Conservation (phyloP, 75 land plant genomes). For the Pinus albicaulis region DNA sequence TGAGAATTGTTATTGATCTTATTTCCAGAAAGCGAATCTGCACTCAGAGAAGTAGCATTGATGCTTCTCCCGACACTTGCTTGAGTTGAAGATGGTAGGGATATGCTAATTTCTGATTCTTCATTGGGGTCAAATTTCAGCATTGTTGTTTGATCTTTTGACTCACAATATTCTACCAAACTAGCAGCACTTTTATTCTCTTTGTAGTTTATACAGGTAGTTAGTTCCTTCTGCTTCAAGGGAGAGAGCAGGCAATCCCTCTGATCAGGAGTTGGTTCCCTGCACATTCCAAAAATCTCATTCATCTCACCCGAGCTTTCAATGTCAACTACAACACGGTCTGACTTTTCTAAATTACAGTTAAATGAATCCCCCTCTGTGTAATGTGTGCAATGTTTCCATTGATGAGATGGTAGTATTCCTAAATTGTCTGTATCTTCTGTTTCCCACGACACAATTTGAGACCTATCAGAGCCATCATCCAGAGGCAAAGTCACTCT, state of each 20-base stretch:
- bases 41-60: not conserved
- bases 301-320: not conserved
- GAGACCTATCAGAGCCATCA: not conserved
- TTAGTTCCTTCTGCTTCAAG: not conserved
- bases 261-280: not conserved
- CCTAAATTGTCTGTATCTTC: not conserved
- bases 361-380: not conserved
- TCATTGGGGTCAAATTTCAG: not conserved
- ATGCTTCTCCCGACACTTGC: not conserved
- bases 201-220: not conserved
- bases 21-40: constrained; percentile 1
- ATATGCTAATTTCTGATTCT: not conserved
- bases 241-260: not conserved
- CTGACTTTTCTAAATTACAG: not conserved
- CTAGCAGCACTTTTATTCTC: not conserved
- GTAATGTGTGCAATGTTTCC: not conserved
- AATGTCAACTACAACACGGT: not conserved
- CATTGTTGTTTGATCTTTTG: not conserved
- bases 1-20: constrained; percentile 2
- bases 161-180: not conserved
- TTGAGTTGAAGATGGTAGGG: not conserved
- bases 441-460: not conserved
- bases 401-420: not conserved
- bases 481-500: constrained; percentile 41
- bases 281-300: not conserved